Evolutionary conservation across 2,329 filamentous ascomycete species (phyloP).

Genomic region (Alternaria longipes): DNA sequence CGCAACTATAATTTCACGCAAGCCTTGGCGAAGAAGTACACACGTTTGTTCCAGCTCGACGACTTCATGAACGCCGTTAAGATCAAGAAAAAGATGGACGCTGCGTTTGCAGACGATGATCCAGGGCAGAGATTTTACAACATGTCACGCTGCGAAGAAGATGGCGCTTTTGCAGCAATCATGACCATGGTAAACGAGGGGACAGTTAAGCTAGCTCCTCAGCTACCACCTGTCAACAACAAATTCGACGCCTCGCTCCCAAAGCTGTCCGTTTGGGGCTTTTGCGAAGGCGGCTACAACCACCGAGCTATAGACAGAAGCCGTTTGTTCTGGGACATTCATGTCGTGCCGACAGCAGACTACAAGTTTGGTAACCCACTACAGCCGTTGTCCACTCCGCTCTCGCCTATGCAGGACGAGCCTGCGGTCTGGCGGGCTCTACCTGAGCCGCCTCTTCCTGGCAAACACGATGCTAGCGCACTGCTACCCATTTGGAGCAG

Average conservation of each 20-base stretch:
- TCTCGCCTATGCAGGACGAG: conserved; percentile 16
- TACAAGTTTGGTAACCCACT: conserved; percentile 68
- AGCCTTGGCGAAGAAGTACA: conserved; percentile 65
- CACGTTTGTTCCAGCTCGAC: conserved; percentile 59
- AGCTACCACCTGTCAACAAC: conserved; percentile 66
- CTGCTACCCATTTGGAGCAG: conserved; percentile 76
- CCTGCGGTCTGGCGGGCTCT: conserved; percentile 29
- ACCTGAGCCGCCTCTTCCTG: conserved; percentile 41
- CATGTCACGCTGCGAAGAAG: conserved; percentile 66
- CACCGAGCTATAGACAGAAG: conserved; percentile 72
- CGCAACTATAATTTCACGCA: conserved; percentile 71
- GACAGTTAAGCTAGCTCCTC: conserved; percentile 63
- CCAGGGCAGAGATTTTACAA: conserved; percentile 44
- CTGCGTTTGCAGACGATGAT: conserved; percentile 54
- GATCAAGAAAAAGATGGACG: conserved; percentile 70
- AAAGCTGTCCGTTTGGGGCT: conserved; percentile 68
- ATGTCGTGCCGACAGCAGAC: conserved; percentile 64
- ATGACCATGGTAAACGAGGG: conserved; percentile 71
- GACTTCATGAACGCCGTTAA: conserved; percentile 62
- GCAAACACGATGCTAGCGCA: conserved; percentile 51
- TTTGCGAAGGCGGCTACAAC: conserved; percentile 75
- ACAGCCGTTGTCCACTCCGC: conserved; percentile 53
- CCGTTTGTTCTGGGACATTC: conserved; percentile 71
- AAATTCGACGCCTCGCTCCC: conserved; percentile 53
- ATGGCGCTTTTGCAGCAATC: conserved; percentile 73